Conservation (phyloP, 2,329 filamentous ascomycete genomes). For the Monosporascus sp. region DNA sequence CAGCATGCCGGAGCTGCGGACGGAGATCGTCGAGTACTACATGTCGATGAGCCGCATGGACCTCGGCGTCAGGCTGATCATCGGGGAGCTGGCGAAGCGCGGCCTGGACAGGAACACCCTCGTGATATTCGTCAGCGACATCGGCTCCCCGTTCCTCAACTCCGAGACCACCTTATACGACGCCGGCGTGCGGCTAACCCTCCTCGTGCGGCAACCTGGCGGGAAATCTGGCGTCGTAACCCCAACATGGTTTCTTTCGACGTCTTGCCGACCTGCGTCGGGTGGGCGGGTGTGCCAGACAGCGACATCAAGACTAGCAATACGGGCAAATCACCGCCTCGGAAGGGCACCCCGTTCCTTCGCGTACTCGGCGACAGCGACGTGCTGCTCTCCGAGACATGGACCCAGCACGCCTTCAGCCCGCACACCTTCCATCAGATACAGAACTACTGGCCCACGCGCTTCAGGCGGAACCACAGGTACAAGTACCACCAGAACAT, state of each 20-base stretch:
- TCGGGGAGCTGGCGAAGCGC: constrained; percentile 27
- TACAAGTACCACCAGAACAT: constrained; percentile 50
- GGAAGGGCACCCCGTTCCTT: constrained; percentile 34
- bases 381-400: constrained; percentile 11
- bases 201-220: constrained; percentile 34
- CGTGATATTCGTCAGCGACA: constrained; percentile 38
- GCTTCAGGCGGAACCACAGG: constrained; percentile 29
- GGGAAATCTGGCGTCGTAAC: constrained; percentile 26
- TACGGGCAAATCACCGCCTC: constrained; percentile 7
- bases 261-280: constrained; percentile 40
- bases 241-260: constrained; percentile 42
- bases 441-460: constrained; percentile 45
- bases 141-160: constrained; percentile 45
- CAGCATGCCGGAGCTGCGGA: constrained; percentile 34
- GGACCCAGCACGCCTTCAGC: constrained; percentile 37
- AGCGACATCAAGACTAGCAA: constrained; percentile 10
- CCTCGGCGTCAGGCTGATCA: constrained; percentile 35
- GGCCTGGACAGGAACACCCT: background rate
- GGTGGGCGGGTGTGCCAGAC: constrained; percentile 26
- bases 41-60: constrained; percentile 37
- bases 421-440: constrained; percentile 49
- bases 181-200: constrained; percentile 38
- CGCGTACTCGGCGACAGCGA: constrained; percentile 23
- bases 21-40: constrained; percentile 39
- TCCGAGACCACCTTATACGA: constrained; percentile 48